These are phyloP conservation scores for Russula brevipes DNA, from an alignment of 768 basidiomycete genomes.

Conservation along the genomic window DNA sequence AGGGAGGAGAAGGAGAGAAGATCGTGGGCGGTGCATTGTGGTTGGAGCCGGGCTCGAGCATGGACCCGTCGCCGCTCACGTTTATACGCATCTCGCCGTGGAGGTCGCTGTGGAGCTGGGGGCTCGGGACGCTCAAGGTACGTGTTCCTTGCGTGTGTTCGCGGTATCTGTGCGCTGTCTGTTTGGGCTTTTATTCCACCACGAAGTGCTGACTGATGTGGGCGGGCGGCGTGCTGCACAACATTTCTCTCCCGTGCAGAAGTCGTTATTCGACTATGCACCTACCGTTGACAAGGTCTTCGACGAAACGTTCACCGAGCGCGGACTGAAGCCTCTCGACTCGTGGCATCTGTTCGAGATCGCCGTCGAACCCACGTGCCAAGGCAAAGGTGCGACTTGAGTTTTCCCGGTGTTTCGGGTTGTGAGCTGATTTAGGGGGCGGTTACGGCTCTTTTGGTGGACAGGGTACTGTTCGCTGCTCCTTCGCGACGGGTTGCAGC, in stretches of 20 bases:
- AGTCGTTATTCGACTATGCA: constrained; percentile 4
- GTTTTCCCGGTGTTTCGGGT: too few relatives aligned
- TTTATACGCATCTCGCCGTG: constrained; percentile 19
- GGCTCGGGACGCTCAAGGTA: constrained; percentile 20
- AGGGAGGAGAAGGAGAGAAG: background rate
- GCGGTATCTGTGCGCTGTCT: too few relatives aligned
- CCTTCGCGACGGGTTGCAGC: constrained; percentile 24
- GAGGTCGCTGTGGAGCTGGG: constrained; percentile 22
- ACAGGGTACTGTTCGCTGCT: constrained; percentile 24
- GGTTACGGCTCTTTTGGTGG: too few relatives aligned
- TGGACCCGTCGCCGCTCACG: constrained; percentile 18
- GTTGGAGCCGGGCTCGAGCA: constrained; percentile 21
- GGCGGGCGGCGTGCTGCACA: background rate
- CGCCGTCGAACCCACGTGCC: constrained; percentile 21
- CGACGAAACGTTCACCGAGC: constrained; percentile 14
- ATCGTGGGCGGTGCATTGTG: constrained; percentile 25
- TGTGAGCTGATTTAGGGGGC: too few relatives aligned
- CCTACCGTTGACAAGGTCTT: constrained; percentile 19
- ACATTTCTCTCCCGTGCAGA: background rate
- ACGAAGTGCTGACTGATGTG: background rate
- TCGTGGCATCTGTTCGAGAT: constrained; percentile 25
- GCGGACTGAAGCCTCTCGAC: constrained; percentile 14
- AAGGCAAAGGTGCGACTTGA: constrained; percentile 20
- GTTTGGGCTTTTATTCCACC: too few relatives aligned
- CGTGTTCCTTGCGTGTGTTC: background rate